These are phyloP conservation scores for Melaleuca alternifolia DNA, from an alignment of 345 rosid species.

Conservation along the genomic window DNA sequence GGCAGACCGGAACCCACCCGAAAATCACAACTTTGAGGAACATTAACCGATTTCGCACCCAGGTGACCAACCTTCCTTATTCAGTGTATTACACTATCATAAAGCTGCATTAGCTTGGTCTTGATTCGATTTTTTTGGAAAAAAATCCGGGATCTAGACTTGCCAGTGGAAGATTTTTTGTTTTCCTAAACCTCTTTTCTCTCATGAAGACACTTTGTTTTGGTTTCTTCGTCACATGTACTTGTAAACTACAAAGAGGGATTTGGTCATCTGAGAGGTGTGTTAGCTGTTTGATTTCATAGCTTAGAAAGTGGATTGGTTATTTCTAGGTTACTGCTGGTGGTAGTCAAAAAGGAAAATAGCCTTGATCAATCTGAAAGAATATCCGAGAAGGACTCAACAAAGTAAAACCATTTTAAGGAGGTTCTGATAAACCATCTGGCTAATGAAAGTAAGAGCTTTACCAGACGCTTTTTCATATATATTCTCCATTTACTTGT, in stretches of 20 bases:
- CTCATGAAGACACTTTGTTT: neutral
- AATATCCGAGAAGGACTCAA: accelerated
- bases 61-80: slow-evolving; percentile 32
- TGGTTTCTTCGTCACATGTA: neutral
- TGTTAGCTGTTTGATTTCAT: neutral
- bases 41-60: slow-evolving; percentile 68
- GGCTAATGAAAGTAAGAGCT: neutral
- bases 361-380: neutral
- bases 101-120: neutral
- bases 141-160: neutral
- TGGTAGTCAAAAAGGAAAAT: neutral
- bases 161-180: neutral
- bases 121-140: neutral
- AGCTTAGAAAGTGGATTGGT: neutral
- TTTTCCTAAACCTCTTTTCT: neutral
- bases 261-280: neutral
- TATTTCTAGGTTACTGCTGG: neutral
- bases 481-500: neutral
- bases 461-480: neutral
- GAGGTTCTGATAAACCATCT: neutral
- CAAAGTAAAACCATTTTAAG: neutral
- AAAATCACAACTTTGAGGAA: slow-evolving; percentile 79
- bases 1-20: slow-evolving; percentile 93
- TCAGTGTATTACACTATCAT: neutral
- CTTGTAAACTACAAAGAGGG: neutral